phyloP scores from a whole-genome alignment of 805 yeast species.

The Ogataea haglerorum region DNA sequence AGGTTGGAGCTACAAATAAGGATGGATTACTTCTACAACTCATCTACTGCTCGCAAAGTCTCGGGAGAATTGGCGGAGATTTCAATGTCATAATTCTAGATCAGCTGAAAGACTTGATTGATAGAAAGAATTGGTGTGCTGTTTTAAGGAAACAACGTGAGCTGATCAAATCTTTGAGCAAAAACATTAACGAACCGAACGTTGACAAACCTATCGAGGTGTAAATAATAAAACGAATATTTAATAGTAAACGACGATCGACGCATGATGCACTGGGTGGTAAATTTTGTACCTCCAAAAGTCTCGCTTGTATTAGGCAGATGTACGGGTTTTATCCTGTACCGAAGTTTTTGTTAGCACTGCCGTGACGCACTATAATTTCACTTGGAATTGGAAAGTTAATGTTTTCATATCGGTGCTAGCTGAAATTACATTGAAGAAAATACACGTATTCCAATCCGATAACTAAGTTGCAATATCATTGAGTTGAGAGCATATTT shows the following conservation, averaged over 20 bases:
- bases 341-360: neutral
- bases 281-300: neutral
- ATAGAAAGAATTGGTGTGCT: slow-evolving; percentile 40
- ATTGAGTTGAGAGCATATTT: neutral
- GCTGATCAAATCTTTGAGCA: slow-evolving; percentile 27
- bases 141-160: slow-evolving; percentile 44
- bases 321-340: slow-evolving; percentile 9
- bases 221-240: neutral
- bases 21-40: slow-evolving; percentile 78
- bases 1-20: slow-evolving; percentile 40
- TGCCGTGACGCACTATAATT: slow-evolving; percentile 6
- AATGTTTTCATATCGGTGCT: slow-evolving; percentile 5
- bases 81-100: slow-evolving; percentile 55
- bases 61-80: slow-evolving; percentile 67
- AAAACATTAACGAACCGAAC: slow-evolving; percentile 6
- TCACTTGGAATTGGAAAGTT: slow-evolving; percentile 4
- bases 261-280: neutral
- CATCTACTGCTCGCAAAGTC: slow-evolving; percentile 83
- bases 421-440: neutral
- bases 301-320: neutral
- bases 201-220: neutral
- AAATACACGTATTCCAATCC: neutral
- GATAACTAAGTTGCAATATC: neutral
- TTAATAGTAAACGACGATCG: neutral
- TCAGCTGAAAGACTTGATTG: slow-evolving; percentile 34